A percentile compares a stretch with the other conserved stretches of the same genome.
phyloP scores from a whole-genome alignment of 495 filamentous ascomycete species.

The Xanthoparmelia taractica region DNA sequence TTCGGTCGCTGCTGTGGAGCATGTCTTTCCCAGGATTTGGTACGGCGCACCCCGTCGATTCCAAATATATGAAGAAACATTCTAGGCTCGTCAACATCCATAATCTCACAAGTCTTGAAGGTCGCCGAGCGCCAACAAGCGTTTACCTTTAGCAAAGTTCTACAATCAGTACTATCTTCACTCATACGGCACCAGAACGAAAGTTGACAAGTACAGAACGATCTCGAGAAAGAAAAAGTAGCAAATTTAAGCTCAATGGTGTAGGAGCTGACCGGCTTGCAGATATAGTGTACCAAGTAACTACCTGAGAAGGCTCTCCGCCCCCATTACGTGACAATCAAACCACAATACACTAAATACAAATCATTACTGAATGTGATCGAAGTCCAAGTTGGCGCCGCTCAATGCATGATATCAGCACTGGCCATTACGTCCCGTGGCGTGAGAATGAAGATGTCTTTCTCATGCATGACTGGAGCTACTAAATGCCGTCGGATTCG shows the following conservation, averaged over 20 bases:
- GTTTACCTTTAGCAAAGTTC: not conserved
- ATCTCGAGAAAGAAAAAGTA: not conserved
- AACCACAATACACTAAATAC: too few relatives aligned
- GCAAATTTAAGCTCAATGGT: not conserved
- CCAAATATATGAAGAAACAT: not conserved
- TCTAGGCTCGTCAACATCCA: not conserved
- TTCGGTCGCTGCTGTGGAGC: too few relatives aligned
- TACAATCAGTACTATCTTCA: too few relatives aligned
- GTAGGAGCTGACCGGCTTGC: too few relatives aligned
- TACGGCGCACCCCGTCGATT: not conserved
- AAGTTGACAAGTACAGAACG: not conserved
- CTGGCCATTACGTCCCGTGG: not conserved
- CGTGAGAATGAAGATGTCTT: not conserved
- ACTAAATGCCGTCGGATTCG: too few relatives aligned
- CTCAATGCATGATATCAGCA: not conserved
- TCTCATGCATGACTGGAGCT: too few relatives aligned
- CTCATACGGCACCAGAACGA: too few relatives aligned
- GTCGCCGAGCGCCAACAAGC: not conserved
- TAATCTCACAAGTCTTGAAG: not conserved
- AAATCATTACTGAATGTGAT: too few relatives aligned
- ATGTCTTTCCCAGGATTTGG: too few relatives aligned
- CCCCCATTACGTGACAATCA: too few relatives aligned
- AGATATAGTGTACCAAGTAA: not conserved
- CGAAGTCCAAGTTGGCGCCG: too few relatives aligned
- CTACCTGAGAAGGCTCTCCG: not conserved